Conservation (phyloP, 768 basidiomycete genomes). For the Mycena polygramma region DNA sequence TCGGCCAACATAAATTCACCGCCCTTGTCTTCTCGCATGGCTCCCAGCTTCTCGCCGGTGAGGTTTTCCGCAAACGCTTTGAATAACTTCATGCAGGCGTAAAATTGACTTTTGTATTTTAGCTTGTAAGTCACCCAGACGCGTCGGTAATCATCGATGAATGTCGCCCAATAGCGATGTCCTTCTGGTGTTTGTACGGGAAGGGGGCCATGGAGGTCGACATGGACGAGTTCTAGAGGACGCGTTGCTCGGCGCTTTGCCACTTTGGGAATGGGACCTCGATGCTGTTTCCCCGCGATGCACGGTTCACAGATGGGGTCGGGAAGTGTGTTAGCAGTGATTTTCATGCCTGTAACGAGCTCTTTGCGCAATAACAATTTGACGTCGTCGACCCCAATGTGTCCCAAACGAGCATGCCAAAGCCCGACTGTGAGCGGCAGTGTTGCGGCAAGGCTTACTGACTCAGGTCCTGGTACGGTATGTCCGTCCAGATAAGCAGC, state of each 20-base stretch:
- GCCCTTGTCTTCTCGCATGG: slow-evolving; percentile 38
- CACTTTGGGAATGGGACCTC: slow-evolving; percentile 26
- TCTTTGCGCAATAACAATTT: slow-evolving; percentile 28
- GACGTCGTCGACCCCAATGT: slow-evolving; percentile 42
- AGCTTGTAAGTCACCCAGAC: slow-evolving; percentile 28
- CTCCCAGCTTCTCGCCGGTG: slow-evolving; percentile 25
- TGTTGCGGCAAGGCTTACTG: slow-evolving; percentile 35
- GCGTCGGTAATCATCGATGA: slow-evolving; percentile 30
- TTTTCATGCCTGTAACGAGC: slow-evolving; percentile 41
- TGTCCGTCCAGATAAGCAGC: slow-evolving; percentile 41
- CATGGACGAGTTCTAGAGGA: slow-evolving; percentile 28
- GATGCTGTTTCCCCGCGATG: slow-evolving; percentile 45
- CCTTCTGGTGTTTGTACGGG: slow-evolving; percentile 29
- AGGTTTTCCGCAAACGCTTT: slow-evolving; percentile 41
- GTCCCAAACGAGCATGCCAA: slow-evolving; percentile 48
- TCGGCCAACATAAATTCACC: slow-evolving; percentile 43
- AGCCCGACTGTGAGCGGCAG: slow-evolving; percentile 40
- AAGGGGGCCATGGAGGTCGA: slow-evolving; percentile 43
- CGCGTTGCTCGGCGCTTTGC: slow-evolving; percentile 8
- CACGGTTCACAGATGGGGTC: slow-evolving; percentile 52
- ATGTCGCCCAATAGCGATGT: slow-evolving; percentile 39
- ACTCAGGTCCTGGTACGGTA: not conserved
- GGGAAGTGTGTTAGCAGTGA: slow-evolving; percentile 35
- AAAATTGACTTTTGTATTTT: slow-evolving; percentile 35
- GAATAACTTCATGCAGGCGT: slow-evolving; percentile 36